phyloP scores from a whole-genome alignment of 441 rosid genomes.

The Populus hybrid region DNA sequence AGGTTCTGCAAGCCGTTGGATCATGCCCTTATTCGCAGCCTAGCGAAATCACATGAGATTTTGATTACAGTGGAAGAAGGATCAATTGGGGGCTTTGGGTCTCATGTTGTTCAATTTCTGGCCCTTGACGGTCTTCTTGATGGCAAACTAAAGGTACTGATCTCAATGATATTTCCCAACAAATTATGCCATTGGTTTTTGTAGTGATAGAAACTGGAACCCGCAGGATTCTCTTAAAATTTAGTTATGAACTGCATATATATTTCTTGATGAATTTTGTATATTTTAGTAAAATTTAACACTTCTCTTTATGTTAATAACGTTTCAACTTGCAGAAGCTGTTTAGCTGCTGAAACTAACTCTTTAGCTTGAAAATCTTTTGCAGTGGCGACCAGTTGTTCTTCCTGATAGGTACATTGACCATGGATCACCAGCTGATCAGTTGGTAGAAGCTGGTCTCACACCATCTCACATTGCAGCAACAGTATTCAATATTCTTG shows the following conservation, averaged over 20 bases:
- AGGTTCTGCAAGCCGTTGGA: slow-evolving; percentile 90
- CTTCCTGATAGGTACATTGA: slow-evolving; percentile 82
- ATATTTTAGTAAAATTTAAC: not conserved
- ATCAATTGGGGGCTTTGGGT: slow-evolving; percentile 91
- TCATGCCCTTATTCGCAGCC: slow-evolving; percentile 59
- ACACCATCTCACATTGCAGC: slow-evolving; percentile 92
- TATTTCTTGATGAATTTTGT: too few relatives aligned
- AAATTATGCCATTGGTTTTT: not conserved
- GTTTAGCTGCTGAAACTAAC: not conserved
- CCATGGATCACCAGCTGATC: slow-evolving; percentile 88
- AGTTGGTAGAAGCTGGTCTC: slow-evolving; percentile 75
- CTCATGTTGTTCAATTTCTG: slow-evolving; percentile 87
- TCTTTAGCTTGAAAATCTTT: not conserved
- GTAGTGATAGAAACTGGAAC: not conserved
- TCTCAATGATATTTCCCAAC: not conserved
- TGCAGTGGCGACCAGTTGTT: slow-evolving; percentile 91
- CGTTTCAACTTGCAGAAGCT: not conserved
- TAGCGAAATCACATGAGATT: slow-evolving; percentile 75
- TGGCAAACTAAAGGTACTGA: slow-evolving; percentile 70
- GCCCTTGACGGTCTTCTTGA: slow-evolving; percentile 87
- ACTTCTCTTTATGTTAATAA: not conserved
- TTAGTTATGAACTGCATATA: not conserved
- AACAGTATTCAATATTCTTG: slow-evolving; percentile 72
- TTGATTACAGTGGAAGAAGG: slow-evolving; percentile 93
- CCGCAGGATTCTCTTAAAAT: not conserved